Base-by-base conservation (phyloP, 768 basidiomycete genomes). In the Leccinum incarnatum region DNA sequence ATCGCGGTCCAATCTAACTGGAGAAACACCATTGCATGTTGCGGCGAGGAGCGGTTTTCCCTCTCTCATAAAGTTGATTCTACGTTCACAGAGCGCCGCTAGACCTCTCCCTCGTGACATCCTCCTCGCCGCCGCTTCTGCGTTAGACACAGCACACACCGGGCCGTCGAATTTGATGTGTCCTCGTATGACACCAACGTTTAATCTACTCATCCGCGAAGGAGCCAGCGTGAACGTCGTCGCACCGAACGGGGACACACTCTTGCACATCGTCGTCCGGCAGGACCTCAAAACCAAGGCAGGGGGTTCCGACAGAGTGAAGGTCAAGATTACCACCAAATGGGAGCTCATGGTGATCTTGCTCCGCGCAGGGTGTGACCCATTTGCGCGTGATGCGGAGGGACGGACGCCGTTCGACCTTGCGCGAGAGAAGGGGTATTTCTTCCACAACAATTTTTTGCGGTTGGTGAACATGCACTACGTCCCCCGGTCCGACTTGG, bases 381-480 rank as follows among this genome's bases (percentile, higher is more conserved):
- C 53, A 3, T 55, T 36, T 29, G 27, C 25, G 4, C 11, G 23
- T 15, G 48, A 58, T 17, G 19, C 10, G 36, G 36, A 40, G 3
- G 54, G 21, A 37, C 57, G 21, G 36, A 58, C 57, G 9, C 21
- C 46, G 27, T 56, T 55, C 11, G 57, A 49, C 15, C 57, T 56
- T 14, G 54, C 54, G 30, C 46, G 47, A 29, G 54, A 30, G 5
- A 27, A 23, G 10, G 53, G 54, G 11, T 11, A 37, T 47, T 17
- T 36, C 17, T 37, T 50, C 25, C 30, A 58, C 11, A 58, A 14
- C 7, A 34, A 34, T 8, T 21, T 52, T 4, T 23, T 52, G 21
- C 51, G 51, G 10, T 52, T 52, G 51, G 30, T 52, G 30, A 51
- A 51, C 11, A 19, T 11, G 9, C 11, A 51, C 29, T 51, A 32